Evolutionary conservation across 116 monocot species (phyloP).

Genomic region (Zostera marina): DNA sequence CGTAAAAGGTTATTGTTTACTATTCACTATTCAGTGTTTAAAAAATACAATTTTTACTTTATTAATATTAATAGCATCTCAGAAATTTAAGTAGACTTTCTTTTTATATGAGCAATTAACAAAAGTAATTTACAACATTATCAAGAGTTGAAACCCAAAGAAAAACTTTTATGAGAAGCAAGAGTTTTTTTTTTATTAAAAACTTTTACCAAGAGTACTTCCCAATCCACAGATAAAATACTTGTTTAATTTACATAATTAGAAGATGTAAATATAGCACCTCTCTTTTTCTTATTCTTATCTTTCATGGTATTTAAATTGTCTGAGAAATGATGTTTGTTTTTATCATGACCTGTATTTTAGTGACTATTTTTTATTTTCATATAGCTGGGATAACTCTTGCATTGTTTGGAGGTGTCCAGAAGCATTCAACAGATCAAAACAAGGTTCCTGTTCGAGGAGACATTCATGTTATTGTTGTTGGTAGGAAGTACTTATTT

Average conservation of each 20-base stretch:
- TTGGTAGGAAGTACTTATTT: conserved; percentile 34
- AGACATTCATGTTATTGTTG: conserved; percentile 89
- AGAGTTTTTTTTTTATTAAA: too few species aligned
- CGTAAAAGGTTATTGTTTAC: conserved; percentile 63
- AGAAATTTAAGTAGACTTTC: too few species aligned
- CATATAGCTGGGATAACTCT: conserved; percentile 80
- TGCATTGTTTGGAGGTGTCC: conserved; percentile 91
- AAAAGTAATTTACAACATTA: too few species aligned
- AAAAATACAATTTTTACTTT: too few species aligned
- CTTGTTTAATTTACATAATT: background rate
- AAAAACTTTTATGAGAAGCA: too few species aligned
- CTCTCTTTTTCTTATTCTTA: background rate
- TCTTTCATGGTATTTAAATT: background rate
- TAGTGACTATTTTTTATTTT: conserved; percentile 3
- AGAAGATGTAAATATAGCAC: background rate
- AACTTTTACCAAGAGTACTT: too few species aligned
- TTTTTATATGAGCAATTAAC: too few species aligned
- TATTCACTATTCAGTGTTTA: too few species aligned
- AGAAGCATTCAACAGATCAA: conserved; percentile 85
- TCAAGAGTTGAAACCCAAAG: too few species aligned
- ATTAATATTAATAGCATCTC: too few species aligned
- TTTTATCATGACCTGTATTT: background rate
- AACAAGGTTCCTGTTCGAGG: conserved; percentile 98
- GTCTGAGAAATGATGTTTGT: background rate
- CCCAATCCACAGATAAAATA: too few species aligned